Base-by-base conservation (phyloP, 2,329 filamentous ascomycete species). In the Trichophyton verrucosum region DNA sequence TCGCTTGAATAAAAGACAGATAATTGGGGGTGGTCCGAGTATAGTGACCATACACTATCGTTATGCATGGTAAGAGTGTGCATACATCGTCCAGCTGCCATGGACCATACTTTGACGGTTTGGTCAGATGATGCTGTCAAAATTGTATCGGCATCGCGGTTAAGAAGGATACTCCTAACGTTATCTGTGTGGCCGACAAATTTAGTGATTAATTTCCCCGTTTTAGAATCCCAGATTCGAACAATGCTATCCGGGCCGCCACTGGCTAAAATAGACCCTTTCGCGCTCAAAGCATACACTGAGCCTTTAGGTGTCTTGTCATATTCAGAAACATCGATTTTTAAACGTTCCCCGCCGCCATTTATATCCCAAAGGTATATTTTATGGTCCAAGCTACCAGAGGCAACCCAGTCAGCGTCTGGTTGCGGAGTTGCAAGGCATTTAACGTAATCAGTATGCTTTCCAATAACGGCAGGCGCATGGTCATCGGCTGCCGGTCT, bases 31-130 rank as follows among this genome's bases (percentile, higher is more conserved):
- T 95, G 85, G 60, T 92, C 86, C 0, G 94, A 96, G 74, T 88
- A 95, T 22, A 99, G 80, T 1, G 90, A 95, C 94, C 94, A 99
- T 22, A 99, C 89, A 71, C 91, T 96, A 70, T 96, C 91, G 70
- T 95, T 95, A 76, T 99, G 94, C 94, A 99, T 99, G 60, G 91
- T 96, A 67, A 99, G 82, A 0, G 94, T 99, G 74, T 96, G 90
- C 87, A 97, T 92, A 79, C 94, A 99, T 67, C 94, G 83, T 60
- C 94, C 94, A 22, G 91, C 92, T 9, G 89, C 94, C 67, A 97
- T 86, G 66, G 91, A 96, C 94, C 94, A 99, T 61, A 97, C 85
- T 77, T 99, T 99, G 77, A 99, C 87, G 0, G 94, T 97, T 75
- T 95, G 91, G 72, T 99, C 94, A 1, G 92, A 92, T 67, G 91